Base-by-base conservation (phyloP, 768 basidiomycete genomes). In the Phanerodontia chrysosporium region DNA sequence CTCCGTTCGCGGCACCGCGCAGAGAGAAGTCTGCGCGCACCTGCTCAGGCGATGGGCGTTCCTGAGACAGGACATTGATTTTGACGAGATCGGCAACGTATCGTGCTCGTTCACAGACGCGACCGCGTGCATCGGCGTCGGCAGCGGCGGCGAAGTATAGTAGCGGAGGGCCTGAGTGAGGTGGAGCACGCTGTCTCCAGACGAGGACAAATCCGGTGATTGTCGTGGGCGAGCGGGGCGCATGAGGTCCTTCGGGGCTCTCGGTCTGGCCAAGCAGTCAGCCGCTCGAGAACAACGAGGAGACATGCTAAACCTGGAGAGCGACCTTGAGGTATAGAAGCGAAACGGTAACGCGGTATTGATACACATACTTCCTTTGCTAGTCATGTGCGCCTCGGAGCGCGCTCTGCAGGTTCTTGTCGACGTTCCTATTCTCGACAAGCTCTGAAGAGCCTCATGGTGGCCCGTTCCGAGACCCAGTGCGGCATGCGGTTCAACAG, bases 281-380 rank as follows among this genome's bases (percentile, higher is more conserved):
- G 36, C 32, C 52, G 52, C 52, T 27, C n/a, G 18, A 42, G 32
- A 42, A 27, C 52, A 53, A 25, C 39, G 52, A 8, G 35, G 52
- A 4, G 29, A n/a, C 24, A 22, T 22, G 52, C 52, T 53, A 53
- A 53, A 39, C 22, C 32, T 53, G 52, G 52, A 6, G 24, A 16
- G 28, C 22, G 52, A 39, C 52, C 52, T 18, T 53, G 36, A 53
- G 52, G 52, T 27, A 32, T 35, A 7, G 52, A 53, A 53, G 52
- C 35, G n/a, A n/a, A 35, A 42, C 14, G 36, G 35, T 24, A 21
- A 25, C 42, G 52, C n/a, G 42, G 35, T n/a, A 22, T 25, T 53
- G 52, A 53, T 53, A 25, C 13, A 42, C 32, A 24, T 53, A 53
- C 52, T 24, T 36, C 16, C 22, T 42, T 12, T 22, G 14, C 21